These are phyloP conservation scores for Apiotrichum sp. DNA, from an alignment of 1,284 basidiomycete genomes.

Conservation along the genomic window DNA sequence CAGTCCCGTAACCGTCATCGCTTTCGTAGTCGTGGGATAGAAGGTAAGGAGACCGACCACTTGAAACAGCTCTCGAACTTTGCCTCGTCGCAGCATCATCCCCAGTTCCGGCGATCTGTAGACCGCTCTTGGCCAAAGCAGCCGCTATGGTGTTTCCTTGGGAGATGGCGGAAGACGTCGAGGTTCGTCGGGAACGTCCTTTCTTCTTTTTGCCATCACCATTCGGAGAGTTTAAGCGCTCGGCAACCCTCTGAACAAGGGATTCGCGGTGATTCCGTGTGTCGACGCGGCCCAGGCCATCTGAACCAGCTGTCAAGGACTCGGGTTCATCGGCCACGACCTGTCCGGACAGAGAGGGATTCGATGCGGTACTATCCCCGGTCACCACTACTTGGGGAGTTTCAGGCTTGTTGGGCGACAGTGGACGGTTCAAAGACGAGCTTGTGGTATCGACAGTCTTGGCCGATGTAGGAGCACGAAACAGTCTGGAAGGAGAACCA, in stretches of 20 bases:
- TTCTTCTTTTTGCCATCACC: constrained; percentile 13
- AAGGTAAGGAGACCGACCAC: constrained; percentile 20
- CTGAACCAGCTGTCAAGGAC: neutral
- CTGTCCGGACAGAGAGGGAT: neutral
- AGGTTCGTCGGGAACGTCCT: constrained; percentile 21
- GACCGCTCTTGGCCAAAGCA: constrained; percentile 33
- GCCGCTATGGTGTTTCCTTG: constrained; percentile 28
- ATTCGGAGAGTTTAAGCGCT: constrained; percentile 8
- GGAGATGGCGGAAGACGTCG: constrained; percentile 23
- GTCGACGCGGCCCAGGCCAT: constrained; percentile 8
- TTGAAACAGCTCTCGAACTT: constrained; percentile 6
- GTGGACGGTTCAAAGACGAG: neutral
- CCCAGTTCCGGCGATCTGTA: constrained; percentile 21
- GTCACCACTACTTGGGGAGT: neutral
- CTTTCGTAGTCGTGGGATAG: constrained; percentile 18
- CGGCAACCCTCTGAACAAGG: constrained; percentile 20
- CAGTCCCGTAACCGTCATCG: constrained; percentile 37
- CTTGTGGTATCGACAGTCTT: neutral
- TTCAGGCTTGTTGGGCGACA: neutral
- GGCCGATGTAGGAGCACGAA: neutral
- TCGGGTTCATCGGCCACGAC: neutral
- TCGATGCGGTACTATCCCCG: neutral
- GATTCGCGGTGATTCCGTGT: constrained; percentile 18
- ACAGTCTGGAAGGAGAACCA: neutral
- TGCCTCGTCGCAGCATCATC: neutral